phyloP scores from a whole-genome alignment of 805 yeast genomes.

The Kluyveromyces starmeri region DNA sequence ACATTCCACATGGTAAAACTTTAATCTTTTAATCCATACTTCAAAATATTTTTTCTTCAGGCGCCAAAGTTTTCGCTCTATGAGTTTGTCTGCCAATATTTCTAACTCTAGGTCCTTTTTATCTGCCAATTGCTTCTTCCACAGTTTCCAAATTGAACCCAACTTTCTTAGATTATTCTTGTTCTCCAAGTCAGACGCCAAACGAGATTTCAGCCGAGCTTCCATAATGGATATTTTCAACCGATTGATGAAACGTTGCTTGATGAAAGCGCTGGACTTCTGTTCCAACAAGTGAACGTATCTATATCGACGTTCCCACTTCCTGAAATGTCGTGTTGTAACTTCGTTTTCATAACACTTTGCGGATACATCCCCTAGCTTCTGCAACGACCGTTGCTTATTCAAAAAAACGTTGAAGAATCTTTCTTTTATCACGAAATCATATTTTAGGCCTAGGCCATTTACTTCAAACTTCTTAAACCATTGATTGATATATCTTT shows the following conservation, averaged over 20 bases:
- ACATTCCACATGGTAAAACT: conserved; percentile 9
- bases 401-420: conserved; percentile 6
- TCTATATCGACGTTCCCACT: conserved; percentile 1
- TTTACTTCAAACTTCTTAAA: conserved; percentile 2
- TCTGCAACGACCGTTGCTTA: conserved; percentile 1
- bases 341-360: conserved; percentile 4
- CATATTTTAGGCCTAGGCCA: neutral
- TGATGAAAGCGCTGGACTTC: conserved; percentile 9
- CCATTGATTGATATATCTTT: conserved; percentile 11
- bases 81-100: conserved; percentile 7
- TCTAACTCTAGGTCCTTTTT: conserved; percentile 7
- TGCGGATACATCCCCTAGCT: conserved; percentile 2
- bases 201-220: conserved; percentile 5
- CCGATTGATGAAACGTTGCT: conserved; percentile 9
- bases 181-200: neutral
- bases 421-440: neutral
- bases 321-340: neutral
- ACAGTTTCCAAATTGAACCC: neutral
- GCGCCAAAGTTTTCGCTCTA: conserved; percentile 1
- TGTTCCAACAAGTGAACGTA: conserved; percentile 3
- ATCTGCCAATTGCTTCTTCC: conserved; percentile 4
- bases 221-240: conserved; percentile 10
- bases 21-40: conserved; percentile 9
- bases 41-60: conserved; percentile 2
- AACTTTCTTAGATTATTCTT: neutral